Evolutionary conservation across 257 asterid genomes (phyloP).

Genomic region (Jaltomata sinuosa): DNA sequence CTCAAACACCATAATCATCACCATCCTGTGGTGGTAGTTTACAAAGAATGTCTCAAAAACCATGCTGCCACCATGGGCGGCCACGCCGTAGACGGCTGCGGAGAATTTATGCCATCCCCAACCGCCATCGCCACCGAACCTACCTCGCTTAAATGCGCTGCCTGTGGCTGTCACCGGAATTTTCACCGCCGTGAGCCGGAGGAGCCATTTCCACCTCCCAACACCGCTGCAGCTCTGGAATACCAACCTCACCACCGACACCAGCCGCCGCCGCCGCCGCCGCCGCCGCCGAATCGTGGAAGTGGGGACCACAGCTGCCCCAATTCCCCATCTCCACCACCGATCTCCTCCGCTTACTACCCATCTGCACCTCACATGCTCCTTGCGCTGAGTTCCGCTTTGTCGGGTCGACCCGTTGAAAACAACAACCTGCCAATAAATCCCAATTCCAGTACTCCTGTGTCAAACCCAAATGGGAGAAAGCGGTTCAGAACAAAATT

Average conservation of each 20-base stretch:
- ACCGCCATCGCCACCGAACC: constrained; percentile 58
- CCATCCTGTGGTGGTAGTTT: constrained; percentile 56
- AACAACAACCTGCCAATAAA: neutral
- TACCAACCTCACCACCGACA: constrained; percentile 26
- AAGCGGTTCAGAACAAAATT: constrained; percentile 23
- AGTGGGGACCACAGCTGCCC: constrained; percentile 18
- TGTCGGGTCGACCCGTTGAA: constrained; percentile 2
- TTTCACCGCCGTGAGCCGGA: constrained; percentile 98
- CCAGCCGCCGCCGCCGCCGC: constrained; percentile 11
- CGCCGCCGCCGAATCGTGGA: neutral
- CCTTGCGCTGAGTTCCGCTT: constrained; percentile 34
- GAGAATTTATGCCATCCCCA: constrained; percentile 90
- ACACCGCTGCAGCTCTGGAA: constrained; percentile 46
- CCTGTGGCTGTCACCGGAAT: constrained; percentile 95
- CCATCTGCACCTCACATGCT: constrained; percentile 52
- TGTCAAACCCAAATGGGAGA: neutral
- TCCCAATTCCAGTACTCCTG: neutral
- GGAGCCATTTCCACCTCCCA: constrained; percentile 35
- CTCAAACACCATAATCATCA: constrained; percentile 55
- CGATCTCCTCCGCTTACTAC: constrained; percentile 31
- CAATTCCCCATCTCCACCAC: constrained; percentile 29
- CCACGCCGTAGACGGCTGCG: constrained; percentile 97
- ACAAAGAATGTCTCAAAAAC: constrained; percentile 86
- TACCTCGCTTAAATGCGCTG: constrained; percentile 89
- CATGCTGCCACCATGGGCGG: constrained; percentile 86